Evolutionary conservation across 2,329 filamentous ascomycete genomes (phyloP).

Genomic region (Penicillium janthinellum): DNA sequence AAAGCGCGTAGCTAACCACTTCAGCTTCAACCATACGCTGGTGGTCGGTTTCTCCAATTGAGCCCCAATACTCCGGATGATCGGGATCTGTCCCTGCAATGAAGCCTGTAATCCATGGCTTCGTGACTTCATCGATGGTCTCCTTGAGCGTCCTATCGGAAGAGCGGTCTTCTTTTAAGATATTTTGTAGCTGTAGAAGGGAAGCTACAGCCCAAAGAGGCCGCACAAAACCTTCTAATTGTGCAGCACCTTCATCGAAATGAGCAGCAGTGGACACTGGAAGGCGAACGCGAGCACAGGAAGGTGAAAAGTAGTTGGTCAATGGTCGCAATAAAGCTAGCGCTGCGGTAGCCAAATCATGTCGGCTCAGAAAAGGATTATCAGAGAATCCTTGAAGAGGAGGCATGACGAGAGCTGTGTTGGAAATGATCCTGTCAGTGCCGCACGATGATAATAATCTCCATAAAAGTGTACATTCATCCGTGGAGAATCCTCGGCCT

Average conservation of each 20-base stretch:
- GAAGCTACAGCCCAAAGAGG: constrained; percentile 38
- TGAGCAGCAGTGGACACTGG: constrained; percentile 23
- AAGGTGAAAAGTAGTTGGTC: constrained; percentile 18
- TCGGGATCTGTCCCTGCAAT: constrained; percentile 22
- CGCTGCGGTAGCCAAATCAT: constrained; percentile 18
- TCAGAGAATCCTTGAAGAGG: constrained; percentile 21
- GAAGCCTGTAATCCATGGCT: constrained; percentile 15
- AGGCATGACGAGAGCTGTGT: constrained; percentile 9
- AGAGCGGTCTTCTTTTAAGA: too few relatives aligned
- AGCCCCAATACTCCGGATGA: constrained; percentile 27
- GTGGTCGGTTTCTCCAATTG: constrained; percentile 22
- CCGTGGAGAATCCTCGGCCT: background rate
- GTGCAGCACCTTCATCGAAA: constrained; percentile 24
- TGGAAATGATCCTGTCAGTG: background rate
- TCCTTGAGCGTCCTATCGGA: background rate
- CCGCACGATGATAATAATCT: too few relatives aligned
- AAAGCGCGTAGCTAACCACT: constrained; percentile 20
- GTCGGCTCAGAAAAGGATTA: constrained; percentile 18
- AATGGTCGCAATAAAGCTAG: constrained; percentile 20
- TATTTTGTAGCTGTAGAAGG: constrained; percentile 21
- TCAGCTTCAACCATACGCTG: constrained; percentile 31
- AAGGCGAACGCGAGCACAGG: constrained; percentile 16
- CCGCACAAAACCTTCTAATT: constrained; percentile 39
- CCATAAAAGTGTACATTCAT: background rate
- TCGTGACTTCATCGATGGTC: constrained; percentile 1